Base-by-base conservation (phyloP, 371 early-diverging fungal species). In the Coemansia sp. region DNA sequence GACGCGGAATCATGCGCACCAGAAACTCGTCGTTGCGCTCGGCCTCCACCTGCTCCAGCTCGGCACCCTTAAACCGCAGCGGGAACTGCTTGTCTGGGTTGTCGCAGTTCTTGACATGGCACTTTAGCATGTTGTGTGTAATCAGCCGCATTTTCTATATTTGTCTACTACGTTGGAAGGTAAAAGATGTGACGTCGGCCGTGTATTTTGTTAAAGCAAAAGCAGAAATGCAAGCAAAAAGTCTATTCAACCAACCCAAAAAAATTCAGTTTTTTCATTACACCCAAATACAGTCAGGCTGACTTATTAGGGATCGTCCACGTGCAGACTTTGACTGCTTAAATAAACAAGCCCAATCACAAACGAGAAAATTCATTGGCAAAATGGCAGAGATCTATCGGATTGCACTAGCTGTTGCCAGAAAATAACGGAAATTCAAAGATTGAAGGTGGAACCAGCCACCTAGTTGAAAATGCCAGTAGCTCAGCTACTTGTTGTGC, bases 51-150 rank as follows among this genome's bases (percentile, higher is more conserved):
- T 85, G 77, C 77, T 95, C 95, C 9, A 96, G 82, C 74, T 92
- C 88, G 9, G 87, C 91, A 41, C 96, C 89, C 71, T 90, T 85
- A 71, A 98, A 86, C 44, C 84, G 84, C 49, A 98, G 86, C 15
- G 98, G 98, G 71, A 91, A 98, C 85, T 91, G 92, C 78, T 89
- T 88, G 53, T 85, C 83, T 0, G 82, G 79, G 44, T 82, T 76
- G 52, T 84, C 88, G 86, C 98, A 98, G 83, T 89, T 89, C 82
- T 93, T 94, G 78, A 91, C 97, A 80, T 95, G 95, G 90, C 98
- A 98, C 84, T 94, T 93, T 58, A 98, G 87, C 94, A 98, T 92
- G 84, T 98, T 98, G 86, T 98, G 98, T 39, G 96, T 95, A 55
- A 98, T 87, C 71, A 98, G 90, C 82, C 97, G 84, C 92, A 93